A percentile compares a stretch with the other conserved stretches of the same genome.
Conservation (phyloP, 1,139 yeast genomes). For the Taphrina confusa region DNA sequence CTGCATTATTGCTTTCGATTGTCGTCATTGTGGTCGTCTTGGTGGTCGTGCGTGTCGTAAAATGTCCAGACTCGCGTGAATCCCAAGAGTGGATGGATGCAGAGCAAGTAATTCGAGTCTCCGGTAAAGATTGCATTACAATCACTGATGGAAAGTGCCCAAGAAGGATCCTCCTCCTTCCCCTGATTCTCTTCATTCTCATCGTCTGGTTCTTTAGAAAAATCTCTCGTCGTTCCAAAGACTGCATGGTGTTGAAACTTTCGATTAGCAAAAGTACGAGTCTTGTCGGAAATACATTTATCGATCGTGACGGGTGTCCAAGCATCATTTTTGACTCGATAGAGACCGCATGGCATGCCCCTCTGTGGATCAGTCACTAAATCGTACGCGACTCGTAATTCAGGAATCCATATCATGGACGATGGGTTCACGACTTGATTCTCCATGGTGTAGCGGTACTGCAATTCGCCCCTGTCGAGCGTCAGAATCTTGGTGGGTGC, state of each 20-base stretch:
- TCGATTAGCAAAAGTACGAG: too few relatives aligned
- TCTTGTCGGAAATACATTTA: neutral
- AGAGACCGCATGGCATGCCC: constrained; percentile 9
- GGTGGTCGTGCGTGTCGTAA: neutral
- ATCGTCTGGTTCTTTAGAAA: too few relatives aligned
- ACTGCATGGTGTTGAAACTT: too few relatives aligned
- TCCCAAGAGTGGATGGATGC: neutral
- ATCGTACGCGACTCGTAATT: constrained; percentile 3
- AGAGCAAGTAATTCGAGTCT: constrained; percentile 2
- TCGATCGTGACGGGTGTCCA: constrained; percentile 2
- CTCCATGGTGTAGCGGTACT: constrained; percentile 6
- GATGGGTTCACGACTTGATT: neutral
- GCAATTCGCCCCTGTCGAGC: neutral
- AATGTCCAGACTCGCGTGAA: constrained; percentile 12
- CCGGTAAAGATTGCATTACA: constrained; percentile 1
- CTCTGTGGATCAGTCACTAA: neutral
- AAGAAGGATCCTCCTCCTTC: neutral
- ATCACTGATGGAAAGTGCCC: constrained; percentile 5
- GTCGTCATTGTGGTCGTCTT: too few relatives aligned
- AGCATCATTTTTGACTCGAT: constrained; percentile 1
- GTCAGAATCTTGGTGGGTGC: neutral
- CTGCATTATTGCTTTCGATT: too few relatives aligned
- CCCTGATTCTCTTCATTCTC: too few relatives aligned
- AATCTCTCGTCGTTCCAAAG: too few relatives aligned
- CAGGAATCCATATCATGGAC: neutral